Evolutionary conservation across 2,329 filamentous ascomycete genomes (phyloP).

Genomic region (Epichloe scottii): DNA sequence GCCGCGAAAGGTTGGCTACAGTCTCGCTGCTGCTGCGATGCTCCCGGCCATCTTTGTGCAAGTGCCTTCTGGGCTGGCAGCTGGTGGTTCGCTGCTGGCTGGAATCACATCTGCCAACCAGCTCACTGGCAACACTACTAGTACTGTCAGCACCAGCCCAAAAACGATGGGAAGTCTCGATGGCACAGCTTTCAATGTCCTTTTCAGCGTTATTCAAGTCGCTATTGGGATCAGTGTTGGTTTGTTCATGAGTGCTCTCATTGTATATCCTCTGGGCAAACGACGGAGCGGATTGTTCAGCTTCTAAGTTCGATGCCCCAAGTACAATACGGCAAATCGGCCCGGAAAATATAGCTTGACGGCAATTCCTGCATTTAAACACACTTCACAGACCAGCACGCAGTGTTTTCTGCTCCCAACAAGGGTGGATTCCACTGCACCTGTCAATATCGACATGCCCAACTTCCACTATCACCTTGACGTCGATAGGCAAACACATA

Average conservation of each 20-base stretch:
- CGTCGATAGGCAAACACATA: not conserved
- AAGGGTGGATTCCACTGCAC: not conserved
- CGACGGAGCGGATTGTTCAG: slow-evolving; percentile 44
- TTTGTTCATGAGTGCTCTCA: slow-evolving; percentile 41
- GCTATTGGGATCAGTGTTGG: slow-evolving; percentile 51
- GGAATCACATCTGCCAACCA: slow-evolving; percentile 45
- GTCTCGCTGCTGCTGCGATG: slow-evolving; percentile 73
- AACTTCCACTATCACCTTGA: not conserved
- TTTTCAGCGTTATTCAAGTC: slow-evolving; percentile 47
- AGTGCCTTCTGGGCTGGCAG: slow-evolving; percentile 50
- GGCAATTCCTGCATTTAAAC: not conserved
- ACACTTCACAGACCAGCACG: too few relatives aligned
- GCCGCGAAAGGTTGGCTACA: slow-evolving; percentile 48
- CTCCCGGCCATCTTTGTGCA: slow-evolving; percentile 74
- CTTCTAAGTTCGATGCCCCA: slow-evolving; percentile 23
- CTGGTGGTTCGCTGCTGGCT: slow-evolving; percentile 44
- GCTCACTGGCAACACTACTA: slow-evolving; percentile 31
- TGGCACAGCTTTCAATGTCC: slow-evolving; percentile 38
- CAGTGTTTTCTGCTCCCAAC: not conserved
- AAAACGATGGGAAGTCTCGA: slow-evolving; percentile 21
- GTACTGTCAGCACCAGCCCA: not conserved
- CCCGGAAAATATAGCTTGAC: too few relatives aligned
- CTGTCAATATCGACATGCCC: not conserved
- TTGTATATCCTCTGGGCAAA: slow-evolving; percentile 46
- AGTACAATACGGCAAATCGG: not conserved